These are phyloP conservation scores for Magnolia changhungtana DNA, from an alignment of 164 flowering plant genomes.

Conservation along the genomic window DNA sequence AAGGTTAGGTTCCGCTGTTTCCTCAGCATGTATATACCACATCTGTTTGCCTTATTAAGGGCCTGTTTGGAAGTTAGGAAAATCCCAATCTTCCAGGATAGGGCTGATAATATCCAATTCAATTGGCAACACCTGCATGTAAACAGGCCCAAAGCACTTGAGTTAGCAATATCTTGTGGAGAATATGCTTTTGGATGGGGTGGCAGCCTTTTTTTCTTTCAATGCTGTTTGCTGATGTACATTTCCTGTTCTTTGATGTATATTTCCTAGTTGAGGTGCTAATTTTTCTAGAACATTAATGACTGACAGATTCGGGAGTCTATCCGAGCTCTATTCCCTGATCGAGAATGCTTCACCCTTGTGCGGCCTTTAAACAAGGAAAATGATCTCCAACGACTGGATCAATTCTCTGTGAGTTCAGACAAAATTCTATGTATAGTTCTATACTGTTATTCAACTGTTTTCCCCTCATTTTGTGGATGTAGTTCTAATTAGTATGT, in stretches of 20 bases:
- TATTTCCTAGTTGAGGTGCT: conserved; percentile 14
- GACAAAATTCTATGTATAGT: not conserved
- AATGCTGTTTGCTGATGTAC: not conserved
- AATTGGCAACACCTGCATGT: not conserved
- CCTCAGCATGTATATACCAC: not conserved
- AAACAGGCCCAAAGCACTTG: not conserved
- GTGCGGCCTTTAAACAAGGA: conserved; percentile 91
- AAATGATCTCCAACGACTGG: conserved; percentile 83
- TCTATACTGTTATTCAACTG: not conserved
- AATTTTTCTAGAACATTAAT: conserved; percentile 14
- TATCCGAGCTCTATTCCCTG: conserved; percentile 94
- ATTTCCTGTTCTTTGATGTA: not conserved
- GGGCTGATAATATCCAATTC: not conserved
- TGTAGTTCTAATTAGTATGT: not conserved
- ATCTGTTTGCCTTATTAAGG: not conserved
- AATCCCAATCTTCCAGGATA: not conserved
- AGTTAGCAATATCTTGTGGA: not conserved
- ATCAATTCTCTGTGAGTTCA: conserved; percentile 68
- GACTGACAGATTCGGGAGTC: conserved; percentile 79
- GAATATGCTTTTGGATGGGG: not conserved
- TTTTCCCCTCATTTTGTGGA: not conserved
- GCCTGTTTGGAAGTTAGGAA: no score
- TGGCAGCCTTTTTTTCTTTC: not conserved
- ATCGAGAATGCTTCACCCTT: conserved; percentile 92
- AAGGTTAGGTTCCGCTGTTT: not conserved